Evolutionary conservation across 108 stramenopile species (phyloP).

Genomic region (Pinguiococcus pyrenoidosus): DNA sequence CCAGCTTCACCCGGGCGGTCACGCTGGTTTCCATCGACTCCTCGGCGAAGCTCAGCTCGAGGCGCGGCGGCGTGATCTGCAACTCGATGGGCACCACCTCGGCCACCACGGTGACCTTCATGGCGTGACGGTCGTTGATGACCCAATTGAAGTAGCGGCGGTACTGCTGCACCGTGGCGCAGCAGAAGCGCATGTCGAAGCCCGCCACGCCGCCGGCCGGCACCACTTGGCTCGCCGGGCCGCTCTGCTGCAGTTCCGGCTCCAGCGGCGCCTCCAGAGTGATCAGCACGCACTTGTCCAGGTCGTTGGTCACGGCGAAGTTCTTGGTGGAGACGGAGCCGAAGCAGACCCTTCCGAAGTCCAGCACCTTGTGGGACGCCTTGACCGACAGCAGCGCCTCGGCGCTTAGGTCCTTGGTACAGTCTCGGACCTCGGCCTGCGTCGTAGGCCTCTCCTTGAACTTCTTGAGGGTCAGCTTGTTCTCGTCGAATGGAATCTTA

Average conservation of each 20-base stretch:
- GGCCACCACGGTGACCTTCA: slow-evolving; percentile 22
- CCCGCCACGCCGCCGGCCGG: slow-evolving; percentile 20
- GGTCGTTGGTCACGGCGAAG: slow-evolving; percentile 29
- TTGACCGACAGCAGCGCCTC: slow-evolving; percentile 5
- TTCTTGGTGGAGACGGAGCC: slow-evolving; percentile 14
- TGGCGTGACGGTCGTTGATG: slow-evolving; percentile 24
- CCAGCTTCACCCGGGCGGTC: slow-evolving; percentile 6
- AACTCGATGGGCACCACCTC: slow-evolving; percentile 27
- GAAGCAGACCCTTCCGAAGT: slow-evolving; percentile 29
- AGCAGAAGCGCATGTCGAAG: slow-evolving; percentile 26
- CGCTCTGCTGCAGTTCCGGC: slow-evolving; percentile 10
- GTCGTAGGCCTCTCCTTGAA: slow-evolving; percentile 38
- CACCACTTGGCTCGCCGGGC: slow-evolving; percentile 19
- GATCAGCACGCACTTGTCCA: slow-evolving; percentile 20
- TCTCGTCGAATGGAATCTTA: slow-evolving; percentile 27
- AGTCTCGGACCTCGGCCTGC: slow-evolving; percentile 43
- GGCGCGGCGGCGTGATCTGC: not conserved
- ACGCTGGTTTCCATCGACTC: slow-evolving; percentile 5
- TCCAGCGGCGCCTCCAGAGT: slow-evolving; percentile 4
- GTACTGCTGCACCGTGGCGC: slow-evolving; percentile 1
- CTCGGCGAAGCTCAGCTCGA: slow-evolving; percentile 15
- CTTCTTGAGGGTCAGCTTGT: slow-evolving; percentile 37
- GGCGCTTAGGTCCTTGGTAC: slow-evolving; percentile 18
- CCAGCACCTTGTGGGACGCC: slow-evolving; percentile 11
- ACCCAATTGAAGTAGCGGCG: slow-evolving; percentile 11